A percentile compares a stretch with the other conserved stretches of the same genome.
phyloP scores from a whole-genome alignment of 179 eudicot species.

The Beta macrorhiza region DNA sequence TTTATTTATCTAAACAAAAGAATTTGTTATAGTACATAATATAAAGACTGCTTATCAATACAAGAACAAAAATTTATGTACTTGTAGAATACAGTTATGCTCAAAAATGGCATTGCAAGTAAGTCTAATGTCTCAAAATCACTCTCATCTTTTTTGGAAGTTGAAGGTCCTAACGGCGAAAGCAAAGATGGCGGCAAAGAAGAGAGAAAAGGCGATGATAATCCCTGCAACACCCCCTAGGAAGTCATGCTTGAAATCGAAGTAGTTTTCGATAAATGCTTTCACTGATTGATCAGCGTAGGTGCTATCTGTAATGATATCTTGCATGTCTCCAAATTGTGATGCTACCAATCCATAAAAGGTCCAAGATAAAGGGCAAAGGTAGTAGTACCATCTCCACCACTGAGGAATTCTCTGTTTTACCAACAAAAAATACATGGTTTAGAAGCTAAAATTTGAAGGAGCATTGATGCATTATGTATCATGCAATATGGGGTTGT shows the following conservation, averaged over 20 bases:
- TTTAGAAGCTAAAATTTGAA: not conserved
- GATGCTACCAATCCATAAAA: slow-evolving; percentile 40
- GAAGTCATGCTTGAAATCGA: slow-evolving; percentile 45
- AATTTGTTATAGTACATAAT: not conserved
- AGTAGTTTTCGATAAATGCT: slow-evolving; percentile 32
- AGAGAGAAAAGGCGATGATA: slow-evolving; percentile 30
- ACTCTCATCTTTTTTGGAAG: slow-evolving; percentile 40
- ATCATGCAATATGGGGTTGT: too few relatives aligned
- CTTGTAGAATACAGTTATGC: slow-evolving; percentile 6
- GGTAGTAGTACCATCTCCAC: slow-evolving; percentile 52
- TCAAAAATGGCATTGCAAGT: not conserved
- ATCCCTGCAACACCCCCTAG: slow-evolving; percentile 50
- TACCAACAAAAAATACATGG: not conserved
- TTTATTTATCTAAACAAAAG: slow-evolving; percentile 12
- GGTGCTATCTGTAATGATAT: not conserved
- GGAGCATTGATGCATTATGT: too few relatives aligned
- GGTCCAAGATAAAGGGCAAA: slow-evolving; percentile 38
- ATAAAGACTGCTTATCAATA: not conserved
- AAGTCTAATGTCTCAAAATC: not conserved
- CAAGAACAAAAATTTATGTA: slow-evolving; percentile 11
- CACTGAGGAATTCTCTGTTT: slow-evolving; percentile 43
- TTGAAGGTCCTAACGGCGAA: slow-evolving; percentile 38
- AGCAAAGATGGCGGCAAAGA: slow-evolving; percentile 52
- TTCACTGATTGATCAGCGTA: slow-evolving; percentile 17
- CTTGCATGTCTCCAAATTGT: slow-evolving; percentile 34